Conservation (phyloP, 108 stramenopile genomes). For the Tribonema minus region DNA sequence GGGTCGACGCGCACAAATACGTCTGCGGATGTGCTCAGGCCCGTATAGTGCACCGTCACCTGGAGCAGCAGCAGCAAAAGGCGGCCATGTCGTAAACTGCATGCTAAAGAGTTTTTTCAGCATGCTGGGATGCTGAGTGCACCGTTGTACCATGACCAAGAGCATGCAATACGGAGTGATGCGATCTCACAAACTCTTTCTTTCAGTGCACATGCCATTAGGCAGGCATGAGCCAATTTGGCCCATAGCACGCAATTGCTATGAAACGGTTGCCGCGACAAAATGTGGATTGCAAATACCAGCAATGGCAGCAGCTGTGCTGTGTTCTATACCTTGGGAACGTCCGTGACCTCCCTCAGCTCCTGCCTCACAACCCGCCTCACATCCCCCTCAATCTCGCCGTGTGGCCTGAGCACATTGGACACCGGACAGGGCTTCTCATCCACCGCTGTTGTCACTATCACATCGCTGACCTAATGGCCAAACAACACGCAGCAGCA, state of each 20-base stretch:
- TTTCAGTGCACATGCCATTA: background rate
- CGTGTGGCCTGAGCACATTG: slow-evolving; percentile 13
- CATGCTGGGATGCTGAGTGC: background rate
- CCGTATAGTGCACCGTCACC: slow-evolving; percentile 33
- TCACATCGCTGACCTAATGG: slow-evolving; percentile 16
- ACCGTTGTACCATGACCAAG: background rate
- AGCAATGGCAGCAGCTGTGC: background rate
- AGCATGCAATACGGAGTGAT: background rate
- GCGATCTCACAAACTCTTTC: background rate
- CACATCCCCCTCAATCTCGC: slow-evolving; percentile 22
- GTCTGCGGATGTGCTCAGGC: slow-evolving; percentile 28
- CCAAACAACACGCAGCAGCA: no score
- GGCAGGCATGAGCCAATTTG: background rate
- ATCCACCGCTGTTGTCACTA: slow-evolving; percentile 34
- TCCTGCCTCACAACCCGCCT: background rate
- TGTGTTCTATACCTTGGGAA: background rate
- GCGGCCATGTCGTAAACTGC: slow-evolving; percentile 13
- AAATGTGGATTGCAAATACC: background rate
- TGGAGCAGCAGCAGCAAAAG: background rate
- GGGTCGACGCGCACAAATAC: slow-evolving; percentile 24
- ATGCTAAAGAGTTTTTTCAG: background rate
- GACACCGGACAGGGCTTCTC: slow-evolving; percentile 30
- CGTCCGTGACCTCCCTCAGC: background rate
- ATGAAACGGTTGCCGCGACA: background rate
- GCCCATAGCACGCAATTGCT: background rate